phyloP scores from a whole-genome alignment of 208 protist species.

The Histomonas meleagridis region DNA sequence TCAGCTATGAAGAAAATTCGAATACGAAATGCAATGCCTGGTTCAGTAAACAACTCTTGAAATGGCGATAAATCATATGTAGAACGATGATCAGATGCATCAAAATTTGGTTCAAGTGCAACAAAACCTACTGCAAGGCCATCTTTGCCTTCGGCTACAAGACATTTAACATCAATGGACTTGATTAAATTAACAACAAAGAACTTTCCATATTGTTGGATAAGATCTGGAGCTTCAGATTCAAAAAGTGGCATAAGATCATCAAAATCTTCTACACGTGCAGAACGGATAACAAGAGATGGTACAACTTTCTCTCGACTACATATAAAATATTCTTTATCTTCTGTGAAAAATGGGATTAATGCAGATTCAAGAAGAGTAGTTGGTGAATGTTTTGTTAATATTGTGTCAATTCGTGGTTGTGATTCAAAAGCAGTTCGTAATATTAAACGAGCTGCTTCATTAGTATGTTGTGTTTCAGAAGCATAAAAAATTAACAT shows the following conservation, averaged over 20 bases:
- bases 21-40: slow-evolving; percentile 9
- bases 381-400: not conserved
- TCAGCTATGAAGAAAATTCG: slow-evolving; percentile 29
- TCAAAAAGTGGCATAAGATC: slow-evolving; percentile 31
- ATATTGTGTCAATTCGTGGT: not conserved
- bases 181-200: slow-evolving; percentile 20
- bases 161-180: not conserved
- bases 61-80: not conserved
- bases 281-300: not conserved
- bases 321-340: not conserved
- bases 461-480: slow-evolving; percentile 2
- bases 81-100: not conserved
- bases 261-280: slow-evolving; percentile 36
- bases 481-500: not conserved
- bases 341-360: slow-evolving; percentile 14
- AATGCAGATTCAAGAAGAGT: not conserved
- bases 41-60: not conserved
- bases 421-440: not conserved
- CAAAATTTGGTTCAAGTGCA: not conserved
- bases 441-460: slow-evolving; percentile 24
- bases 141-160: slow-evolving; percentile 2
- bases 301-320: not conserved
- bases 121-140: slow-evolving; percentile 29
- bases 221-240: slow-evolving; percentile 9
- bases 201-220: not conserved